Conservation (phyloP, 768 basidiomycete genomes). For the Tricholoma sp. region DNA sequence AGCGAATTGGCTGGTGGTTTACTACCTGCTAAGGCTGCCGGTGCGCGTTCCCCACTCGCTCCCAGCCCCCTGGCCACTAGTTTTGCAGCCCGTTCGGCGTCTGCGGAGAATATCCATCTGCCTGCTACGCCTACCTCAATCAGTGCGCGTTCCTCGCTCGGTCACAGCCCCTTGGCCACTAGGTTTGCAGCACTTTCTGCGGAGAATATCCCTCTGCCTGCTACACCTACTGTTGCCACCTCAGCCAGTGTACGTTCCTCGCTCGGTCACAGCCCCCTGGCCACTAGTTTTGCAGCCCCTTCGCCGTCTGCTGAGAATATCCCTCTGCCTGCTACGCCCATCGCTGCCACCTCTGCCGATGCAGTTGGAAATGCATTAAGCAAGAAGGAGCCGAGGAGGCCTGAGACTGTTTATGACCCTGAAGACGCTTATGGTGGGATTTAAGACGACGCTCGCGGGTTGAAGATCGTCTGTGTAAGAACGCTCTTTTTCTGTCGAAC, state of each 20-base stretch:
- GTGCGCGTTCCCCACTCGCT: slow-evolving; percentile 27
- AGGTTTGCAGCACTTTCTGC: slow-evolving; percentile 15
- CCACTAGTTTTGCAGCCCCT: slow-evolving; percentile 20
- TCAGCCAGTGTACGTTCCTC: slow-evolving; percentile 25
- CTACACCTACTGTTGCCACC: too few species aligned
- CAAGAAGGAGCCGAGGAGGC: slow-evolving; percentile 8
- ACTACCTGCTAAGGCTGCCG: not conserved
- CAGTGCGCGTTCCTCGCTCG: too few species aligned
- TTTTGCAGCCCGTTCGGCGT: not conserved
- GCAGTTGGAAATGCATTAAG: slow-evolving; percentile 1
- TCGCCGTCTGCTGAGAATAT: slow-evolving; percentile 6
- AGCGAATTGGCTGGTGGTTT: slow-evolving; percentile 11
- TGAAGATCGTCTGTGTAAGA: not conserved
- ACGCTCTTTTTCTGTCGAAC: not conserved
- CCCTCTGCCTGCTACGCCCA: slow-evolving; percentile 5
- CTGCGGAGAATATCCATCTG: slow-evolving; percentile 7
- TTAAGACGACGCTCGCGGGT: slow-evolving; percentile 29
- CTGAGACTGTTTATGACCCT: slow-evolving; percentile 32
- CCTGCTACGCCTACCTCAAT: slow-evolving; percentile 6
- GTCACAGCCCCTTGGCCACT: too few species aligned
- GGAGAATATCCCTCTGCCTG: slow-evolving; percentile 6
- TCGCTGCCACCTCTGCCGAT: slow-evolving; percentile 8
- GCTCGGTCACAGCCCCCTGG: slow-evolving; percentile 34
- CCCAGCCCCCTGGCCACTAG: slow-evolving; percentile 37
- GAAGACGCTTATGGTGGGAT: slow-evolving; percentile 71